Percentiles rank a stretch among this genome's conserved stretches.
These are phyloP conservation scores for Eimeria zaria DNA, from an alignment of 169 alveolate species.

Conservation along the genomic window DNA sequence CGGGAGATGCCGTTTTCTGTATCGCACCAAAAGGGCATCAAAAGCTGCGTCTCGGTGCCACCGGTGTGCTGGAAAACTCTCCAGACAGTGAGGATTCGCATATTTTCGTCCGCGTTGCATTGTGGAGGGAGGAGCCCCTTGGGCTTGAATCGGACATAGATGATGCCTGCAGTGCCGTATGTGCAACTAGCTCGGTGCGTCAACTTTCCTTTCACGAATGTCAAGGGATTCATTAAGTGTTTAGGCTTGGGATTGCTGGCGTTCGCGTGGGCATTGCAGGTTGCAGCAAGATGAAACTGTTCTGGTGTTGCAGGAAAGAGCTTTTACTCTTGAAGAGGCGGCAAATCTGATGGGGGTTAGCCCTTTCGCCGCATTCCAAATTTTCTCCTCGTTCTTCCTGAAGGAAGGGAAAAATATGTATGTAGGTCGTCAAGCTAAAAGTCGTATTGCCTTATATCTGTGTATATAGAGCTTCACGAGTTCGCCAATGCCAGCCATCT, in stretches of 20 bases:
- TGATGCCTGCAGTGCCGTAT: slow-evolving; percentile 39
- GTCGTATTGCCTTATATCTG: background rate
- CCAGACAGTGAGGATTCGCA: slow-evolving; percentile 10
- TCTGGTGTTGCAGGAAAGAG: slow-evolving; percentile 4
- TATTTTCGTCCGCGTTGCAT: slow-evolving; percentile 29
- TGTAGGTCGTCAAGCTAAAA: background rate
- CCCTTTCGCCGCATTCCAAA: slow-evolving; percentile 47
- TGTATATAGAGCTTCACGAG: background rate
- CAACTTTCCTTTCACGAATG: slow-evolving; percentile 9
- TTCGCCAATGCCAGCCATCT: background rate
- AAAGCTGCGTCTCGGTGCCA: slow-evolving; percentile 9
- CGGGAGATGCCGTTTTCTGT: slow-evolving; percentile 56
- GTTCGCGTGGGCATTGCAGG: background rate
- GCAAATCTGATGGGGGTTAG: slow-evolving; percentile 58
- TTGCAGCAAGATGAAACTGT: background rate
- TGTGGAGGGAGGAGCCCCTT: slow-evolving; percentile 17
- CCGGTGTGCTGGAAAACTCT: slow-evolving; percentile 21
- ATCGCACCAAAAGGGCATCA: background rate
- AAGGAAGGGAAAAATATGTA: slow-evolving; percentile 48
- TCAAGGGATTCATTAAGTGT: background rate
- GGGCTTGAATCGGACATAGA: background rate
- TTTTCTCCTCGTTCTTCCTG: slow-evolving; percentile 49
- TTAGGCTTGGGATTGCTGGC: background rate
- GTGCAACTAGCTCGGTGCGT: slow-evolving; percentile 34
- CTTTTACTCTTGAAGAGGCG: slow-evolving; percentile 45